Base-by-base conservation (phyloP, 768 basidiomycete species). In the Suillus variegatus region DNA sequence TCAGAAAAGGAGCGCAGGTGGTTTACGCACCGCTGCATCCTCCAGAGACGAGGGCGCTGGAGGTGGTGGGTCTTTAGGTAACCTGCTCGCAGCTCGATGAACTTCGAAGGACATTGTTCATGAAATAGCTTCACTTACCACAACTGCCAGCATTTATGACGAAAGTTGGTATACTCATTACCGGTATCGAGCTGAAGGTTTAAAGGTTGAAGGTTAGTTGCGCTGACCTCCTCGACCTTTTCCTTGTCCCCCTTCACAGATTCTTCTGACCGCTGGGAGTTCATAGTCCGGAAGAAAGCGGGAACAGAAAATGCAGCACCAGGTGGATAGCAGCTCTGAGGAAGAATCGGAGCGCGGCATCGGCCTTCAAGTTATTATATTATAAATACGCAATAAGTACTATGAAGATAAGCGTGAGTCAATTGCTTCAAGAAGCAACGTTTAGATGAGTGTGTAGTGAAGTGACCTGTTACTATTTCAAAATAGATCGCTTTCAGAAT, bases 81-180 rank as follows among this genome's bases (percentile, higher is more conserved):
- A 38, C 36, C 36, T 38, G 36, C 36, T 38, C 36, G 10, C 36
- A 38, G 36, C 8, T 38, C 10, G 32, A 32, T 32, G 32, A 32
- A 32, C 32, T 38, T 38, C 9, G 10, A 6, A 38, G 36, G 36
- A 38, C 5, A 10, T 8, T 38, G 36, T 38, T 38, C 10, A 10
- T 10, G 10, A 38, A 38, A 38, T 38, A 38, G 36, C 36, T 2
- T 38, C 36, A 38, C 36, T 38, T 66, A 85, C 86, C 86, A 88
- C 64, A 86, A 38, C 70, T 88, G 82, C 82, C 82, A 87, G 84
- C 86, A 86, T 35, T 73, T 75, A 54, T 79, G 77, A 44, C 86
- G 80, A 61, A 78, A 77, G 60, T 80, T 79, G 36, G 82, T 67
- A 36, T 77, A 69, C 65, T 74, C 73, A 51, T 80, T 71, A 7